phyloP scores from a whole-genome alignment of 805 yeast species.

The Candida hungchunana region DNA sequence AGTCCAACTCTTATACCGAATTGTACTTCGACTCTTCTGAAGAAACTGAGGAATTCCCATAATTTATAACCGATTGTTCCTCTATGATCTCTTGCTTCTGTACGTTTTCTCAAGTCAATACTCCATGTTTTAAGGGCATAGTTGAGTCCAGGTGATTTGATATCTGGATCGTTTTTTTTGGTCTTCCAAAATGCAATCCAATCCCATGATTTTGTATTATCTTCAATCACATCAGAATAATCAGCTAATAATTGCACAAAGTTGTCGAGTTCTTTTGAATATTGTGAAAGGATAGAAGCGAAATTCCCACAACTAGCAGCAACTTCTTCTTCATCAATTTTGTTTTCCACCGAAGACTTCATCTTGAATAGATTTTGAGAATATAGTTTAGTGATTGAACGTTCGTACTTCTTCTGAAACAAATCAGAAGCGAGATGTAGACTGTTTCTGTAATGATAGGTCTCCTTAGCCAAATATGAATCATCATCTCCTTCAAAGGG shows the following conservation, averaged over 20 bases:
- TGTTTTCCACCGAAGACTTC: conserved; percentile 28
- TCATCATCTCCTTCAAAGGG: conserved; percentile 47
- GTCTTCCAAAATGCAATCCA: conserved; percentile 54
- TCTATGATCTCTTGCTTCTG: conserved; percentile 13
- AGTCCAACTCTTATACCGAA: conserved; percentile 77
- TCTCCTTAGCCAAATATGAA: conserved; percentile 33
- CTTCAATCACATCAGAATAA: conserved; percentile 26
- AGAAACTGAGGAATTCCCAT: conserved; percentile 48
- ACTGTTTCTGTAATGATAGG: conserved; percentile 42
- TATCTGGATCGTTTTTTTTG: conserved; percentile 2
- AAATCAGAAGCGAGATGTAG: conserved; percentile 48
- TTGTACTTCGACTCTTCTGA: conserved; percentile 64
- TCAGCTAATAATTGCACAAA: conserved; percentile 43
- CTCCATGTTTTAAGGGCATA: conserved; percentile 16
- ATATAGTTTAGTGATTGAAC: conserved; percentile 56
- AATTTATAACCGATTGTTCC: conserved; percentile 29
- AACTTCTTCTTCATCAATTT: conserved; percentile 70
- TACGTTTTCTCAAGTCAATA: conserved; percentile 24
- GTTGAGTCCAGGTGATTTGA: conserved; percentile 14
- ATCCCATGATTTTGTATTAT: conserved; percentile 33
- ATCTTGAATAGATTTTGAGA: conserved; percentile 24
- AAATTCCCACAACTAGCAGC: conserved; percentile 84
- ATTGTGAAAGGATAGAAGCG: conserved; percentile 58
- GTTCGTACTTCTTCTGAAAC: conserved; percentile 51
- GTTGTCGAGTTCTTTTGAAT: conserved; percentile 50